Base-by-base conservation (phyloP, 495 filamentous ascomycete species). In the Lasiosphaeris hirsuta region DNA sequence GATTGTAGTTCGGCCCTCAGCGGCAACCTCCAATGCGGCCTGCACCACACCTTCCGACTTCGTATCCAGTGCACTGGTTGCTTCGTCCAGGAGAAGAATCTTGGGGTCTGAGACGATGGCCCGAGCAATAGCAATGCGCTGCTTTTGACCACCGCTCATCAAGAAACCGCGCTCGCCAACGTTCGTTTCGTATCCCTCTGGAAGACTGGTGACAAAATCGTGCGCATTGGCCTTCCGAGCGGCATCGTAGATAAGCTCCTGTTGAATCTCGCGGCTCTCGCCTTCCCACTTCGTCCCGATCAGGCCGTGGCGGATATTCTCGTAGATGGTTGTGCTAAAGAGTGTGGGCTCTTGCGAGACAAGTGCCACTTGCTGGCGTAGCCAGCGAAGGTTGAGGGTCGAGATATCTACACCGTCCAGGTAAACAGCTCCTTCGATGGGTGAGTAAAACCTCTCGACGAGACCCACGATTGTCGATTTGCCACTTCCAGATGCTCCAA, bases 1-100 rank as follows among this genome's bases (percentile, higher is more conserved):
- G 65, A 97, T 96, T 10, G 94, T 97, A 0, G 94, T 98, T 23
- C 94, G 84, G n/a, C 93, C 94, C 60, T 88, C 80, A 10, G 92
- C 83, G 38, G 91, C 94, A 45, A 81, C 86, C 63, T 97, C 92
- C 17, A 98, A 79, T 14, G 94, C 94, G 40, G 89, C 89, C 72
- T 98, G 94, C 0, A 98, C 94, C 5, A 96, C 89, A 35, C 90
- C 90, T 74, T 98, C 94, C 11, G 90, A 92, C 66, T 92, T 94
- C 47, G 94, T 96, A 69, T 98, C 94, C n/a, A 98, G 79, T 1
- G 92, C 92, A 33, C 87, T 90, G 1, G 94, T 98, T 17, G 94
- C 94, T 72, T 98, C 94, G 64, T 98, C 94, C 13, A 98, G 84
- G 3, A 98, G 76, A 0, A 98, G 79, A 64, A 98, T 75, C 76